Percentiles rank a stretch among this genome's conserved stretches.
Evolutionary conservation across 2,329 filamentous ascomycete genomes (phyloP).

Genomic region (Hymenoscyphus occultus): DNA sequence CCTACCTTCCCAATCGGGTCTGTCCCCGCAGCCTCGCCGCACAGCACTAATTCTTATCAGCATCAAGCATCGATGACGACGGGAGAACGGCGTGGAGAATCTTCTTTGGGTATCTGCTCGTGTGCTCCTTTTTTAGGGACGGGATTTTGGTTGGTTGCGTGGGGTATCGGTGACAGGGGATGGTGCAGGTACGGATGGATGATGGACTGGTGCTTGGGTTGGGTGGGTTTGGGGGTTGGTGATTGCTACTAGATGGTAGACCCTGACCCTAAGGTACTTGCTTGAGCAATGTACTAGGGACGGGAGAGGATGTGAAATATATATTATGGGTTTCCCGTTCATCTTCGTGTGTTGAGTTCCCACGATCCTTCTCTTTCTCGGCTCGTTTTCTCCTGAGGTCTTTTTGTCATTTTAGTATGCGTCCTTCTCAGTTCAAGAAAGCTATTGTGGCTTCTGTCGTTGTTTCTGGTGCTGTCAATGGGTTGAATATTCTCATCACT

Average conservation of each 20-base stretch:
- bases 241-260: background rate
- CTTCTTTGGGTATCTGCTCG: conserved; percentile 2
- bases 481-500: conserved; percentile 24
- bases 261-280: too few species aligned
- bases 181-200: background rate
- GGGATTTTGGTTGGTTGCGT: background rate
- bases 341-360: background rate
- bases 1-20: background rate
- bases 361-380: background rate
- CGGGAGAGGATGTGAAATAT: background rate
- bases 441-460: conserved; percentile 5
- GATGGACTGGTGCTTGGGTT: too few species aligned
- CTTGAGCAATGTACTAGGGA: background rate
- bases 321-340: background rate
- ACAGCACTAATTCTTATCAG: background rate
- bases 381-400: background rate
- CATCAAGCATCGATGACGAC: background rate
- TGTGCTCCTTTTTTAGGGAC: background rate
- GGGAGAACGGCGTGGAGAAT: too few species aligned
- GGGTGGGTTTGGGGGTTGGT: background rate
- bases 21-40: background rate
- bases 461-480: conserved; percentile 16
- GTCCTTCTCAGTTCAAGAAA: conserved; percentile 8
- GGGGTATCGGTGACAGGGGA: background rate
- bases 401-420: conserved; percentile 7